Evolutionary conservation across 2,329 filamentous ascomycete genomes (phyloP).

Genomic region (Curvularia eragrostidis): DNA sequence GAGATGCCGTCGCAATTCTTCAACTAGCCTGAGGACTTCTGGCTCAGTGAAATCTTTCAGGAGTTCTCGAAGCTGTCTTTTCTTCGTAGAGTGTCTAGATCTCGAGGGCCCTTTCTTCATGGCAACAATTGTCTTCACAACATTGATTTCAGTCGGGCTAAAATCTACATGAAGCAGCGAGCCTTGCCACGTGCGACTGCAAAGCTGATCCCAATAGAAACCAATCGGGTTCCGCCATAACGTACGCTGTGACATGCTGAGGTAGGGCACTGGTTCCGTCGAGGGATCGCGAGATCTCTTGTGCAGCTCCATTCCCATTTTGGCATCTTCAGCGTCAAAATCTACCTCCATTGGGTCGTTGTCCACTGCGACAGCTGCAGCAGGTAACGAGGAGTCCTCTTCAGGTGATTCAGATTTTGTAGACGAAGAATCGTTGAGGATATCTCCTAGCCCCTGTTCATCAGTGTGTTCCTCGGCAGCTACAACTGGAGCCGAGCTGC

Average conservation of each 20-base stretch:
- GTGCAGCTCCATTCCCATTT: slow-evolving; percentile 21
- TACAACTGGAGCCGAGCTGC: not conserved
- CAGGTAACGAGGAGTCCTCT: slow-evolving; percentile 15
- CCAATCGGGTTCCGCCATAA: slow-evolving; percentile 19
- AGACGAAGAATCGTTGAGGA: not conserved
- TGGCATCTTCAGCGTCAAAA: slow-evolving; percentile 31
- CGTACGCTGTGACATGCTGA: slow-evolving; percentile 31
- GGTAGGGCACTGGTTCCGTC: slow-evolving; percentile 33
- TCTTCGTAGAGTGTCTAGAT: slow-evolving; percentile 21
- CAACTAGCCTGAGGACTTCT: slow-evolving; percentile 27
- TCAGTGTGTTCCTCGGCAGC: slow-evolving; percentile 12
- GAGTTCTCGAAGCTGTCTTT: slow-evolving; percentile 32
- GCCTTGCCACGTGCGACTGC: slow-evolving; percentile 39
- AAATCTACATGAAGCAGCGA: slow-evolving; percentile 46
- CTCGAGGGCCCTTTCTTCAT: slow-evolving; percentile 10
- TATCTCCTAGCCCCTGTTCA: slow-evolving; percentile 10
- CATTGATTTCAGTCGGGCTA: slow-evolving; percentile 32
- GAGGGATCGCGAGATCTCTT: not conserved
- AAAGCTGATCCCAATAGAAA: slow-evolving; percentile 36
- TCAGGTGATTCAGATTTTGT: slow-evolving; percentile 25
- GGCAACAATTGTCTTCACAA: slow-evolving; percentile 27
- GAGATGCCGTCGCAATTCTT: slow-evolving; percentile 24
- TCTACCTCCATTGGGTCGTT: slow-evolving; percentile 29
- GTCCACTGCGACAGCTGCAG: slow-evolving; percentile 22
- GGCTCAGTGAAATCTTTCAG: slow-evolving; percentile 33